A percentile compares a stretch with the other conserved stretches of the same genome.
These are phyloP conservation scores for Echria macrotheca DNA, from an alignment of 495 filamentous ascomycete genomes.

Conservation along the genomic window DNA sequence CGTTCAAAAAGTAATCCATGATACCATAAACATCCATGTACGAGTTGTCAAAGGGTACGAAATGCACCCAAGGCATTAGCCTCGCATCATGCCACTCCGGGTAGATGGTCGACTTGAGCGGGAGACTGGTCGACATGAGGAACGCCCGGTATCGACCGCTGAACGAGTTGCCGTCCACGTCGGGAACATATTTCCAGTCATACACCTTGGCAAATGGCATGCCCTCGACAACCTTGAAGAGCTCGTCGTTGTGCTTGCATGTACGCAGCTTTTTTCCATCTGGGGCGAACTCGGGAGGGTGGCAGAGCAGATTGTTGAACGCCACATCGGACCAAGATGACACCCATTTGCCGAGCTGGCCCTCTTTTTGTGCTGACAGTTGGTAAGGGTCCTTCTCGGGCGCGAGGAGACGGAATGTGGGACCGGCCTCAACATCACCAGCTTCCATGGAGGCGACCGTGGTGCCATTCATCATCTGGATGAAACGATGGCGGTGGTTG, in stretches of 20 bases:
- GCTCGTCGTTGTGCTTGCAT: conserved; percentile 12
- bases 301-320: conserved; percentile 38
- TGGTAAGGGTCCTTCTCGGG: conserved; percentile 24
- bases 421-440: conserved; percentile 23
- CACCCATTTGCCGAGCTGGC: conserved; percentile 34
- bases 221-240: neutral
- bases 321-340: conserved; percentile 30
- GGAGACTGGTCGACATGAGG: conserved; percentile 35
- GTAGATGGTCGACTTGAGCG: conserved; percentile 46
- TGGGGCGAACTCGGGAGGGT: conserved; percentile 25
- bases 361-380: conserved; percentile 17
- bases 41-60: conserved; percentile 53
- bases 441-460: conserved; percentile 40
- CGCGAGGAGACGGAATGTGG: conserved; percentile 37
- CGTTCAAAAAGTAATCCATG: conserved; percentile 74
- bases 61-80: conserved; percentile 45
- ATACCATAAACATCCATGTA: conserved; percentile 72
- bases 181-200: conserved; percentile 24
- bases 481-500: conserved; percentile 66
- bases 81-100: conserved; percentile 55
- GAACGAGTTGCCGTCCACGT: conserved; percentile 54
- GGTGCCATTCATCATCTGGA: conserved; percentile 61
- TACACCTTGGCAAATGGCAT: conserved; percentile 5
- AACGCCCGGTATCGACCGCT: conserved; percentile 48
- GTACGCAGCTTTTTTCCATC: conserved; percentile 11